These are phyloP conservation scores for Cladophialophora carrionii DNA, from an alignment of 2,329 filamentous ascomycete species.

Conservation along the genomic window DNA sequence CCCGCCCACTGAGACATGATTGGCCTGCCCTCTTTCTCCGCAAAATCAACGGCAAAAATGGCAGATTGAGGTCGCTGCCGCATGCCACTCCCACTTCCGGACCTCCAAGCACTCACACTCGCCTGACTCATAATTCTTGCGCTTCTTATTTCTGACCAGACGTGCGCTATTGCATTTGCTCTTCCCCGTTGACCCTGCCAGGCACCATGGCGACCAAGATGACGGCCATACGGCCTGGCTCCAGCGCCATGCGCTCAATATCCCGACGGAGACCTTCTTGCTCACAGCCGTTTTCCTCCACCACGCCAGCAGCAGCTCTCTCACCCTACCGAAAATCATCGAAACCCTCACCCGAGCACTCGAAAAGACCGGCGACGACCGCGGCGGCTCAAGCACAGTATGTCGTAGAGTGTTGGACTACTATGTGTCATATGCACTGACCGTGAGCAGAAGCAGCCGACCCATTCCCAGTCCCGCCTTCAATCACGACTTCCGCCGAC, in stretches of 20 bases:
- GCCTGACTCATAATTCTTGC: conserved; percentile 27
- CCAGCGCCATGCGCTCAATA: conserved; percentile 53
- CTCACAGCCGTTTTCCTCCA: conserved; percentile 51
- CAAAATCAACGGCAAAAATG: conserved; percentile 18
- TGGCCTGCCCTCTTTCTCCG: conserved; percentile 12
- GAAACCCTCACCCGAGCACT: conserved; percentile 41
- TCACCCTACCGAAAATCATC: conserved; percentile 52
- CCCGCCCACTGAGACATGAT: not conserved
- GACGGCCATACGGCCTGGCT: conserved; percentile 57
- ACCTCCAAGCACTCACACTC: not conserved
- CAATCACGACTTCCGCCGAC: conserved; percentile 58
- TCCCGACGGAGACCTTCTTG: conserved; percentile 48
- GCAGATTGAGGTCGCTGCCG: conserved; percentile 15
- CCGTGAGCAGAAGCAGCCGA: conserved; percentile 56
- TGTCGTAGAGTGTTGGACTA: conserved; percentile 40
- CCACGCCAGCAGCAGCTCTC: conserved; percentile 48
- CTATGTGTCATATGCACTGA: conserved; percentile 30
- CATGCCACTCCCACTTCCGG: conserved; percentile 19
- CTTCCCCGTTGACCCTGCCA: conserved; percentile 2
- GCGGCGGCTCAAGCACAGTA: conserved; percentile 59
- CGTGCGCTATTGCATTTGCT: not conserved
- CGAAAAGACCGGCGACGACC: conserved; percentile 53
- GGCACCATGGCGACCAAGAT: conserved; percentile 43
- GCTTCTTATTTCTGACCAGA: not conserved
- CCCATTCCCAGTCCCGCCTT: conserved; percentile 65